Evolutionary conservation across 192 early-diverging fungal species (phyloP).

Genomic region (Coemansia sp.): DNA sequence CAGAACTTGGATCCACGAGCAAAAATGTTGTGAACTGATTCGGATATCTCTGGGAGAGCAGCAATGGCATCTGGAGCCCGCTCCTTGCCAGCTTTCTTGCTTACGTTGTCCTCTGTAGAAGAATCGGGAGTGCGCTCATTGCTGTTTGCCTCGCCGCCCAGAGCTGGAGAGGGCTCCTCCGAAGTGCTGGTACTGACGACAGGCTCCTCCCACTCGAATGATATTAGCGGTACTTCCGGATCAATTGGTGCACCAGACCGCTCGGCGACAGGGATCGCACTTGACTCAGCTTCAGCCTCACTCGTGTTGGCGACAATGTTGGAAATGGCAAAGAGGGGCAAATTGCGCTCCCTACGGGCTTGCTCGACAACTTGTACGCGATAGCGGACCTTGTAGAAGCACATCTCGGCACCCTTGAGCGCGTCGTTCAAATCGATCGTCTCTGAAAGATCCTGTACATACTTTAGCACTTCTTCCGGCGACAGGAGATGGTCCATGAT

Average conservation of each 20-base stretch:
- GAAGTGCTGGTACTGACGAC: slow-evolving; percentile 16
- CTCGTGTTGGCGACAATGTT: not conserved
- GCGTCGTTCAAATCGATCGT: slow-evolving; percentile 79
- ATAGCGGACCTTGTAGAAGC: slow-evolving; percentile 61
- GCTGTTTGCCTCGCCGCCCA: slow-evolving; percentile 2
- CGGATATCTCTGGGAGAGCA: slow-evolving; percentile 38
- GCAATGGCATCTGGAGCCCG: not conserved
- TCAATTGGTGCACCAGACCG: not conserved
- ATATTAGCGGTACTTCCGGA: slow-evolving; percentile 44
- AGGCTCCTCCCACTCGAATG: slow-evolving; percentile 46
- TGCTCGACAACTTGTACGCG: slow-evolving; percentile 40
- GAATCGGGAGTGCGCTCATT: not conserved
- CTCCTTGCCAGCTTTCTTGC: slow-evolving; percentile 1
- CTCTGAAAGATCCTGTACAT: slow-evolving; percentile 83
- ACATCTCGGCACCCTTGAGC: slow-evolving; percentile 75
- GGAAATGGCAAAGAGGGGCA: slow-evolving; percentile 19
- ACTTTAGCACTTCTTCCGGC: slow-evolving; percentile 96
- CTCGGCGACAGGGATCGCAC: slow-evolving; percentile 7
- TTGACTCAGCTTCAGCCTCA: not conserved
- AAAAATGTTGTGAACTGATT: slow-evolving; percentile 46
- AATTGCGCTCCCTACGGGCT: slow-evolving; percentile 22
- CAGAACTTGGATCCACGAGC: slow-evolving; percentile 24
- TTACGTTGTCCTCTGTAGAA: not conserved
- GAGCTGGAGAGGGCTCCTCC: slow-evolving; percentile 7
- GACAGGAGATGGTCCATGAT: slow-evolving; percentile 78